Percentiles rank a stretch among this genome's conserved stretches.
Conservation (phyloP, 129 eudicot species). For the Oenanthe sinensis region DNA sequence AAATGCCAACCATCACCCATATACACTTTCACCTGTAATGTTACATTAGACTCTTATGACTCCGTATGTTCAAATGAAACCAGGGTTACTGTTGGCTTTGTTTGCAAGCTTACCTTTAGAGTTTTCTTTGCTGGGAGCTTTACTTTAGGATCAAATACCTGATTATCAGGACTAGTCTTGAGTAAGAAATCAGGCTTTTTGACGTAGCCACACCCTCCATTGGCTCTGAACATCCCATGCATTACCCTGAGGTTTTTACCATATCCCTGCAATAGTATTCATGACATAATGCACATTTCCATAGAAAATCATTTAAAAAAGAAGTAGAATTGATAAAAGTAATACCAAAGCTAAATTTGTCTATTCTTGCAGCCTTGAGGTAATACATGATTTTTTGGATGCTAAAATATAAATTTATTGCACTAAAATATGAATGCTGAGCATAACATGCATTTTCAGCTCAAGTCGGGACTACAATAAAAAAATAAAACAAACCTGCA, state of each 20-base stretch:
- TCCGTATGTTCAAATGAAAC: not conserved
- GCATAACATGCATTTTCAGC: not conserved
- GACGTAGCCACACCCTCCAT: constrained; percentile 89
- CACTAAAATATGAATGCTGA: not conserved
- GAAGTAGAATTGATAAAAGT: not conserved
- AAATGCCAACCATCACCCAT: constrained; percentile 96
- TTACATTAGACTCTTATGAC: not conserved
- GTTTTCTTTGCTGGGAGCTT: constrained; percentile 42
- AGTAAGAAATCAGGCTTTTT: constrained; percentile 76
- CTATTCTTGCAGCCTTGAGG: not conserved
- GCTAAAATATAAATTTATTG: not conserved
- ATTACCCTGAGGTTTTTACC: constrained; percentile 88
- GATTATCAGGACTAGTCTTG: constrained; percentile 31
- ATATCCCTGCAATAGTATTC: constrained; percentile 46
- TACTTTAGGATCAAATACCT: constrained; percentile 58
- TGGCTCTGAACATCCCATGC: constrained; percentile 89
- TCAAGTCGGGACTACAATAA: not conserved
- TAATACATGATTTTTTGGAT: not conserved
- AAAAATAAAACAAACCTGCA: constrained; percentile 57
- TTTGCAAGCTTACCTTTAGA: constrained; percentile 37
- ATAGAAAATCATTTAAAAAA: not conserved
- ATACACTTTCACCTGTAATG: constrained; percentile 64
- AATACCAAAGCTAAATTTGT: not conserved
- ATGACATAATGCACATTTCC: not conserved
- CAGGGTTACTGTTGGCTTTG: not conserved